A percentile compares a stretch with the other conserved stretches of the same genome.
These are phyloP conservation scores for Mycena maculata DNA, from an alignment of 768 basidiomycete genomes.

Conservation along the genomic window DNA sequence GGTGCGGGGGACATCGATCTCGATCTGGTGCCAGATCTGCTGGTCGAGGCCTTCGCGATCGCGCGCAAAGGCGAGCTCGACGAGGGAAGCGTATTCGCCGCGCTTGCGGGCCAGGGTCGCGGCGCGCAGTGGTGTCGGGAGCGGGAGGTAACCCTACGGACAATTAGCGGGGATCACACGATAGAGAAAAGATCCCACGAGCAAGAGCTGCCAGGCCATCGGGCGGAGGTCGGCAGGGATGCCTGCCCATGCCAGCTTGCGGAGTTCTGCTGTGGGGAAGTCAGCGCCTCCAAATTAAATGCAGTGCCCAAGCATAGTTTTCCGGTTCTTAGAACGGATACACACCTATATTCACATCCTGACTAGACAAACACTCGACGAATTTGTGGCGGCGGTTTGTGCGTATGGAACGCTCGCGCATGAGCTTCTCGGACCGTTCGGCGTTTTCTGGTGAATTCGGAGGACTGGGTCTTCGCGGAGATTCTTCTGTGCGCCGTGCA, in stretches of 20 bases:
- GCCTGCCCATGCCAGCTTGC: slow-evolving; percentile 95
- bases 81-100: slow-evolving; percentile 90
- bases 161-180: slow-evolving; percentile 15
- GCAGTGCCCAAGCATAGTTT: no score
- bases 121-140: slow-evolving; percentile 42
- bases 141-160: slow-evolving; percentile 88
- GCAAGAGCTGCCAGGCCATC: slow-evolving; percentile 92
- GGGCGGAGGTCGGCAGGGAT: slow-evolving; percentile 90
- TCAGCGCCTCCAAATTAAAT: no score
- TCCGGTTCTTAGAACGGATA: no score
- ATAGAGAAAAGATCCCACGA: slow-evolving; percentile 64
- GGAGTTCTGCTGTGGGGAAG: slow-evolving; percentile 75
- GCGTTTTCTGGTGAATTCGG: slow-evolving; percentile 44
- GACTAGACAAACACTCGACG: slow-evolving; percentile 77
- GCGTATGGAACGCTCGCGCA: slow-evolving; percentile 81
- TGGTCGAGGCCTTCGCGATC: slow-evolving; percentile 91
- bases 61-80: slow-evolving; percentile 88
- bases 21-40: slow-evolving; percentile 99
- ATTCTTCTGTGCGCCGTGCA: slow-evolving; percentile 50
- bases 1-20: slow-evolving; percentile 97
- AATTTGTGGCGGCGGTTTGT: slow-evolving; percentile 86
- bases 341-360: slow-evolving; percentile 87
- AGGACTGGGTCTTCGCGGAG: slow-evolving; percentile 41
- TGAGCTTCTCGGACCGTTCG: slow-evolving; percentile 68
- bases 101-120: slow-evolving; percentile 71